Percentiles rank a stretch among this genome's conserved stretches.
These are phyloP conservation scores for Rhodosporidiobolus odoratus DNA, from an alignment of 768 basidiomycete species.

Conservation along the genomic window DNA sequence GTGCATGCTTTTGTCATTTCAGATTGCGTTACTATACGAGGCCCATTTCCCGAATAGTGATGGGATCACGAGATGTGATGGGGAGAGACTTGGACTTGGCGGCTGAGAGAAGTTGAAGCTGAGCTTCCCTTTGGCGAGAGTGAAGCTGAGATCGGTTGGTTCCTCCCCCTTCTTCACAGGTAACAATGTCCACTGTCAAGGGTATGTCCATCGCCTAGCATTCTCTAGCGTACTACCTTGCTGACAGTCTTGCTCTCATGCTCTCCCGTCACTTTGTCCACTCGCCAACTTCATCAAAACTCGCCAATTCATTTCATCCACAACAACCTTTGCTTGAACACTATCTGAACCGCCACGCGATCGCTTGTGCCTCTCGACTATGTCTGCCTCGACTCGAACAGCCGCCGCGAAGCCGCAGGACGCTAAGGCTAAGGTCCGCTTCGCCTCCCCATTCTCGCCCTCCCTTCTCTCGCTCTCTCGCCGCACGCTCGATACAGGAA, in stretches of 20 bases:
- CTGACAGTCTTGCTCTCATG: neutral
- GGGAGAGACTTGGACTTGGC: neutral
- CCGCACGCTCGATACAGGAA: neutral
- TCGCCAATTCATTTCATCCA: neutral
- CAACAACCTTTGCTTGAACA: neutral
- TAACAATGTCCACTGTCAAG: constrained; percentile 14
- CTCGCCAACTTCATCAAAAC: neutral
- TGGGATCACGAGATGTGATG: neutral
- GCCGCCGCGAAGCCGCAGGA: constrained; percentile 47
- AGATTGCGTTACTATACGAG: no score
- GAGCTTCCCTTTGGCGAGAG: neutral
- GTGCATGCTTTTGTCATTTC: no score
- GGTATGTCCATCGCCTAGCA: neutral
- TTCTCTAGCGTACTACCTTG: neutral
- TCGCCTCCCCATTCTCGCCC: neutral
- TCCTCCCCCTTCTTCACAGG: neutral
- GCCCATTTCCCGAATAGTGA: no score
- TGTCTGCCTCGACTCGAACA: neutral
- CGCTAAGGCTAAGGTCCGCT: constrained; percentile 41
- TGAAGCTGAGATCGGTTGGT: neutral
- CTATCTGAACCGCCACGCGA: neutral
- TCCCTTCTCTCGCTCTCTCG: neutral
- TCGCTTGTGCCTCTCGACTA: no score
- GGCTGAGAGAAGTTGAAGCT: neutral
- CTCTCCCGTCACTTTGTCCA: neutral